Evolutionary conservation across 202 grass and related monocot species (phyloP), one percentile per base, ranked within the genome.

Genomic region (Zizania palustris): DNA sequence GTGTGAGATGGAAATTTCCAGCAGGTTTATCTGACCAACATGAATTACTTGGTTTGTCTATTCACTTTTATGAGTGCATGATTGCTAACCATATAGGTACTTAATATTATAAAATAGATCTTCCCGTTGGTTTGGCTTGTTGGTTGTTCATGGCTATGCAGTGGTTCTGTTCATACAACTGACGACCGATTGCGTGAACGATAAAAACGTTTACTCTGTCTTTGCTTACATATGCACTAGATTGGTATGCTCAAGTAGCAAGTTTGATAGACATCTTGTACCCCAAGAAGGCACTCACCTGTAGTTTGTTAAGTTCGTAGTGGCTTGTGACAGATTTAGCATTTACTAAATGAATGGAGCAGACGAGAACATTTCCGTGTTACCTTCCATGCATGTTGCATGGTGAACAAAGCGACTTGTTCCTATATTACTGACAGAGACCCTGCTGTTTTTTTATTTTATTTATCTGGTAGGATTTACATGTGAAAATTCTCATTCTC

Each of bases 121-220:
- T 41, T 61, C 11, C 1, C 58, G 11, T 50, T 65, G 6, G 7
- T 61, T 35, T 20, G 36, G 50, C 67, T 20, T 35, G 11, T 35
- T 50, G 40, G 51, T 3, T 71, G 6, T 58, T 61, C 0, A n/a
- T 66, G 1, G 35, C 80, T 81, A 18, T 56, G 62, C 80, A 9
- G 63, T 69, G 45, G 36, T 35, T 55, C 4, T 40, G 20, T 69
- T 65, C 57, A 44, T 40, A 20, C 60, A 48, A 11, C 21, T 15
- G 5, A 45, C 4, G 11, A 35, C 33, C 8, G 44, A 45, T 80
- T 34, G 50, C 63, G 8, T 75, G 70, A 67, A 43, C 4, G 2
- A 74, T 5, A 44, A 21, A 20, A 45, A 63, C 65, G 15, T 71
- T 81, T 72, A 58, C 66, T 50, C 5, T 3, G 11, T 35, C 39